Conservation (phyloP, 2,329 filamentous ascomycete genomes). For the Colletotrichum trifolii region DNA sequence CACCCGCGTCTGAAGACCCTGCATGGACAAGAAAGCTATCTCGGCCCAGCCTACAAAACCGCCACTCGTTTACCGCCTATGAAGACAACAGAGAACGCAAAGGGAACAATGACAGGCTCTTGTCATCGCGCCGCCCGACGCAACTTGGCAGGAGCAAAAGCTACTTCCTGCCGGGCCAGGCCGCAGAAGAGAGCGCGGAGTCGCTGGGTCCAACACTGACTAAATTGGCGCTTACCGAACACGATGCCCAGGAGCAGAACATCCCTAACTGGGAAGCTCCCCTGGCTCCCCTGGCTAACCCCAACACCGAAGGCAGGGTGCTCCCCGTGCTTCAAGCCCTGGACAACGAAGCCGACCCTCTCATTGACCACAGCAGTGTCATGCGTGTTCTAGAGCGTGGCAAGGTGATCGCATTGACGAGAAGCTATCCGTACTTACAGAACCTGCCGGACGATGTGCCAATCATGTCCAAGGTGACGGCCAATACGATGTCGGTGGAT, state of each 20-base stretch:
- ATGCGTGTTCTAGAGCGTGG: constrained; percentile 85
- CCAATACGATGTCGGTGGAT: constrained; percentile 51
- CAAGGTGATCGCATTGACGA: constrained; percentile 83
- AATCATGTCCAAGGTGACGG: constrained; percentile 47
- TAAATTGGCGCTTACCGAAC: constrained; percentile 61
- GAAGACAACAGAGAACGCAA: constrained; percentile 64
- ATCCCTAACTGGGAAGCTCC: constrained; percentile 65
- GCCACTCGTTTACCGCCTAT: constrained; percentile 71
- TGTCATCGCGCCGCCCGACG: constrained; percentile 53
- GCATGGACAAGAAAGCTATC: constrained; percentile 41
- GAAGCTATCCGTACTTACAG: constrained; percentile 78
- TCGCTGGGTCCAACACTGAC: constrained; percentile 52
- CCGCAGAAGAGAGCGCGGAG: constrained; percentile 29
- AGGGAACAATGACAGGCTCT: constrained; percentile 41
- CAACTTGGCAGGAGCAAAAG: constrained; percentile 65
- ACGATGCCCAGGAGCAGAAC: constrained; percentile 58
- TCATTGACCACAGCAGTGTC: constrained; percentile 89
- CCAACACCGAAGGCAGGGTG: constrained; percentile 72
- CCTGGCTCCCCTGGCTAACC: constrained; percentile 56
- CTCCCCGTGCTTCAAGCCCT: constrained; percentile 84
- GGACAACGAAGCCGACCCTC: constrained; percentile 85
- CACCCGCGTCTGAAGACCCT: constrained; percentile 40
- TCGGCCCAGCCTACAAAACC: constrained; percentile 63
- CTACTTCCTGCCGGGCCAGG: constrained; percentile 56
- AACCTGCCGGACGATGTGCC: constrained; percentile 48